Evolutionary conservation across 2,329 filamentous ascomycete genomes (phyloP).

Genomic region (Sarocladium brachiariae): DNA sequence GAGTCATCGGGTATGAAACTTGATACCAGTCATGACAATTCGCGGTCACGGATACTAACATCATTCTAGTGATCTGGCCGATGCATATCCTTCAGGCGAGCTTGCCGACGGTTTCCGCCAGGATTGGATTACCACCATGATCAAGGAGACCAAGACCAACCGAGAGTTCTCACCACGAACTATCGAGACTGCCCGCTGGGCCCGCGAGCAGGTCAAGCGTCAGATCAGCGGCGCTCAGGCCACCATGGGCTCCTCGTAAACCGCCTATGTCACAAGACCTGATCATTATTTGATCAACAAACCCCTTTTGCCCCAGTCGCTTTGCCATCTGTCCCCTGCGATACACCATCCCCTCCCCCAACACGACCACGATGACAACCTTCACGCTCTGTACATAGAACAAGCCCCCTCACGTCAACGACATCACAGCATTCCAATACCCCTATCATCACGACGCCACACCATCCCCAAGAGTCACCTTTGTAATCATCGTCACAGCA

Average conservation of each 20-base stretch:
- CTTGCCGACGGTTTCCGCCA: slow-evolving; percentile 77
- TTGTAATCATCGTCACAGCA: slow-evolving; percentile 21
- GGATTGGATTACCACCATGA: slow-evolving; percentile 83
- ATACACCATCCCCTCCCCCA: neutral
- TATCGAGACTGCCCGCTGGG: slow-evolving; percentile 93
- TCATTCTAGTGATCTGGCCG: slow-evolving; percentile 71
- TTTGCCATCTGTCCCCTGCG: slow-evolving; percentile 7
- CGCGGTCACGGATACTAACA: slow-evolving; percentile 28
- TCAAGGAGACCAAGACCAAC: slow-evolving; percentile 86
- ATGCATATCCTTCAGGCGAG: slow-evolving; percentile 87
- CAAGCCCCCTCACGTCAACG: neutral
- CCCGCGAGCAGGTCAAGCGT: slow-evolving; percentile 93
- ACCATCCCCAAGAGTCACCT: neutral
- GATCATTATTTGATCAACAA: neutral
- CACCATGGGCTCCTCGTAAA: slow-evolving; percentile 44
- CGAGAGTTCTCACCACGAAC: slow-evolving; percentile 80
- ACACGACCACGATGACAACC: slow-evolving; percentile 4
- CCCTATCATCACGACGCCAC: slow-evolving; percentile 20
- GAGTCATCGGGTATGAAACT: slow-evolving; percentile 78
- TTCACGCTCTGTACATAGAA: slow-evolving; percentile 7
- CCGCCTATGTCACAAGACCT: neutral
- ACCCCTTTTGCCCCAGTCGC: neutral
- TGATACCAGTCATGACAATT: neutral
- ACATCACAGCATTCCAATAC: slow-evolving; percentile 28
- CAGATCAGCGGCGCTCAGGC: slow-evolving; percentile 55